Conservation (phyloP, 73 alveolate species). For the Paramecium primaurelia region DNA sequence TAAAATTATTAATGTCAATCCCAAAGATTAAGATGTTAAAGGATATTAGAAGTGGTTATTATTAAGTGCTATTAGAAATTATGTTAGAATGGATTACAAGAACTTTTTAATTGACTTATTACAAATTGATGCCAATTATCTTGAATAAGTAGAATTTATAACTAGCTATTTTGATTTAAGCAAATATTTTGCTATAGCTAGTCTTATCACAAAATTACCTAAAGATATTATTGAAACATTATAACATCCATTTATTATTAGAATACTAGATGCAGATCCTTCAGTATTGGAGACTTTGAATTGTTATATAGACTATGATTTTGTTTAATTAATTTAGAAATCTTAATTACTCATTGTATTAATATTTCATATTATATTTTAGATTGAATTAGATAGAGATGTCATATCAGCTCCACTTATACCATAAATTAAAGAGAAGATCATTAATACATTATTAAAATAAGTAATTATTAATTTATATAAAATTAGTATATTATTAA, state of each 20-base stretch:
- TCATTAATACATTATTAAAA: not conserved
- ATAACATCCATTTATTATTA: not conserved
- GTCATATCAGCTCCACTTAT: not conserved
- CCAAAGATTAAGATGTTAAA: not conserved
- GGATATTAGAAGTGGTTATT: not conserved
- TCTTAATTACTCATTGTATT: not conserved
- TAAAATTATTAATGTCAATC: not conserved
- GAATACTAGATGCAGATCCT: not conserved
- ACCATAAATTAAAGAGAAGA: not conserved
- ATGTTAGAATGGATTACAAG: not conserved
- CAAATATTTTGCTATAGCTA: not conserved
- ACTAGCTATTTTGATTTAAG: not conserved
- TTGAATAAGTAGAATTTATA: not conserved
- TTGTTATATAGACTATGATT: conserved; percentile 20
- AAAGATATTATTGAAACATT: not conserved
- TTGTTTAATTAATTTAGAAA: not conserved
- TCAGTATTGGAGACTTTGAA: not conserved
- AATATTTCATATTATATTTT: not conserved
- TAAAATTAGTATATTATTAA: not conserved
- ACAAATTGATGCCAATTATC: not conserved
- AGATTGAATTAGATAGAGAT: not conserved
- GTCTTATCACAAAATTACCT: not conserved
- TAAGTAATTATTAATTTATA: not conserved
- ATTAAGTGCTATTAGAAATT: not conserved
- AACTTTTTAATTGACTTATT: not conserved